These are phyloP conservation scores for Hygrophila difformis DNA, from an alignment of 257 asterid genomes.

Conservation along the genomic window DNA sequence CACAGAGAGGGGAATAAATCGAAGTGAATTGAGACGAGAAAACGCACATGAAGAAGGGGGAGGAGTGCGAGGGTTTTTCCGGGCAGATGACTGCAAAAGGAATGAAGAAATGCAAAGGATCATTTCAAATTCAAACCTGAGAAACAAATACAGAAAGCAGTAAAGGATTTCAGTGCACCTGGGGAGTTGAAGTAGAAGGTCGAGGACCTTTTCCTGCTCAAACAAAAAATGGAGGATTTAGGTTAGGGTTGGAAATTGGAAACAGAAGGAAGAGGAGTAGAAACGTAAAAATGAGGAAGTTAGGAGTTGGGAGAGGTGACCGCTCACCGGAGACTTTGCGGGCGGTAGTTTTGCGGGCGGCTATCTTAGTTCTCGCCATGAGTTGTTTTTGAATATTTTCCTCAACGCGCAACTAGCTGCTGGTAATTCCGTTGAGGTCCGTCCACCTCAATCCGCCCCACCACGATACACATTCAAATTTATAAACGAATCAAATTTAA, in stretches of 20 bases:
- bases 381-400: too few relatives aligned
- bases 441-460: too few relatives aligned
- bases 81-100: conserved; percentile 23
- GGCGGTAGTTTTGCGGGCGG: conserved; percentile 19
- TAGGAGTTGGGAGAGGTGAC: too few relatives aligned
- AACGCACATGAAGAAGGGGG: conserved; percentile 1
- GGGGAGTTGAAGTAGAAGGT: conserved; percentile 27
- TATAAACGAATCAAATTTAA: too few relatives aligned
- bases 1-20: too few relatives aligned
- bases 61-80: conserved; percentile 26
- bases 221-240: too few relatives aligned
- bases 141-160: conserved; percentile 3
- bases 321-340: conserved; percentile 27
- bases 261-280: not conserved
- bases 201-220: conserved; percentile 29
- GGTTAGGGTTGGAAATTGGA: conserved; percentile 29
- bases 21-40: too few relatives aligned
- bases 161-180: conserved; percentile 10
- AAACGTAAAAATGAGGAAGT: not conserved
- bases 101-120: conserved; percentile 6
- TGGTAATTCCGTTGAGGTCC: too few relatives aligned
- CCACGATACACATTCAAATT: too few relatives aligned
- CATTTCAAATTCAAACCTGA: too few relatives aligned
- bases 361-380: conserved; percentile 67
- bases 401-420: too few relatives aligned